phyloP scores from a whole-genome alignment of 805 yeast species.

The Pichia rugopelliculosa region DNA sequence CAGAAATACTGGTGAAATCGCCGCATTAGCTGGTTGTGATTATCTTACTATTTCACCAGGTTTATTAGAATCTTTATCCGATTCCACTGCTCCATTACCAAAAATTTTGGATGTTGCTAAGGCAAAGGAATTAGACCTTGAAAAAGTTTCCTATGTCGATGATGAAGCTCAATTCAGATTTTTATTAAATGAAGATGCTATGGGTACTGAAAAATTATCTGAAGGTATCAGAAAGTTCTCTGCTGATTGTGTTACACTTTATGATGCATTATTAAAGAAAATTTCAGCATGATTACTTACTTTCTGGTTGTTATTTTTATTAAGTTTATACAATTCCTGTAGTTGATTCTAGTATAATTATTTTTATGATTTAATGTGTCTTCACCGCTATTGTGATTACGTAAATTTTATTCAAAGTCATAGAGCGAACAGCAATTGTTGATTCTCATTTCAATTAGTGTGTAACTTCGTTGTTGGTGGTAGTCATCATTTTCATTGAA shows the following conservation, averaged over 20 bases:
- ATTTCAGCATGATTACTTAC: constrained; percentile 11
- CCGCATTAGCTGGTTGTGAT: constrained; percentile 95
- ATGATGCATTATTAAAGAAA: constrained; percentile 54
- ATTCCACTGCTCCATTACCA: constrained; percentile 76
- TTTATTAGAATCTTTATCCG: constrained; percentile 79
- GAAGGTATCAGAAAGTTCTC: constrained; percentile 98
- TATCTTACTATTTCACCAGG: constrained; percentile 92
- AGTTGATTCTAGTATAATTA: neutral
- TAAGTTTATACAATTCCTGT: neutral
- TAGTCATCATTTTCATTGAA: neutral
- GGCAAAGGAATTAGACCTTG: constrained; percentile 48
- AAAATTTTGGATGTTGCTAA: constrained; percentile 62
- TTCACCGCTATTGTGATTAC: neutral
- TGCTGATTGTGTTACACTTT: constrained; percentile 80
- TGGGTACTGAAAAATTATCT: constrained; percentile 96
- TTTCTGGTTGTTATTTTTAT: neutral
- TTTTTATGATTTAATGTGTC: neutral
- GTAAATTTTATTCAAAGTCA: neutral
- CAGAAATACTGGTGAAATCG: constrained; percentile 94
- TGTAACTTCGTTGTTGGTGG: neutral
- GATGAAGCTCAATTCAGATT: constrained; percentile 89
- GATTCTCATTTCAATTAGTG: neutral
- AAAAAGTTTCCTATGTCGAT: constrained; percentile 74
- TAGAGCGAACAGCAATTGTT: neutral
- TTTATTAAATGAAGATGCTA: constrained; percentile 88